phyloP scores from a whole-genome alignment of 2,329 filamentous ascomycete species.

The Rhynchosporium secalis region DNA sequence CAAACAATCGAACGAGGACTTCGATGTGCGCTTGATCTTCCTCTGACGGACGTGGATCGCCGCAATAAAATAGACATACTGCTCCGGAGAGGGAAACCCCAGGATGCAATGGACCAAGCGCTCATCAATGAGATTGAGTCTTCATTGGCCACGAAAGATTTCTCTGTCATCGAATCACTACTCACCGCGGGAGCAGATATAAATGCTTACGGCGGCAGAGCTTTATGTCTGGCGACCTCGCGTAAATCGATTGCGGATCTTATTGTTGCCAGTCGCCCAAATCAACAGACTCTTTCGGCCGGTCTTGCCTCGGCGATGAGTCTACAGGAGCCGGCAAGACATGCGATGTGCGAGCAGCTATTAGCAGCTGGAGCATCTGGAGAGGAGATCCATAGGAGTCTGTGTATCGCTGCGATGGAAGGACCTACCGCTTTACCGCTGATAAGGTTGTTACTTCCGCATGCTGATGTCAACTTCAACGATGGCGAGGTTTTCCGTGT shows the following conservation, averaged over 20 bases:
- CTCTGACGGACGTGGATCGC: conserved; percentile 17
- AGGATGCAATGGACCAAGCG: conserved; percentile 47
- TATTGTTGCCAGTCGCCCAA: conserved; percentile 47
- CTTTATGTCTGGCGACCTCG: conserved; percentile 53
- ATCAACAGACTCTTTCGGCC: conserved; percentile 39
- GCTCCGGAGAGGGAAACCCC: conserved; percentile 46
- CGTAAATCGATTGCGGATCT: conserved; percentile 50
- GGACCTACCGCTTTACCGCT: conserved; percentile 11
- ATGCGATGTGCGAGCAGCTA: conserved; percentile 24
- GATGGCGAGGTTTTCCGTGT: conserved; percentile 18
- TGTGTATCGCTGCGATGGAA: conserved; percentile 19
- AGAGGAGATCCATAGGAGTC: conserved; percentile 20
- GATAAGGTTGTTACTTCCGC: conserved; percentile 19
- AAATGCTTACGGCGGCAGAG: conserved; percentile 53
- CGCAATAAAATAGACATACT: conserved; percentile 50
- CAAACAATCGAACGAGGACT: conserved; percentile 20
- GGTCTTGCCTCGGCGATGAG: conserved; percentile 19
- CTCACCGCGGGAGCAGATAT: conserved; percentile 54
- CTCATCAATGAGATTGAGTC: conserved; percentile 54
- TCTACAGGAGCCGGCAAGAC: conserved; percentile 17
- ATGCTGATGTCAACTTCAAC: conserved; percentile 24
- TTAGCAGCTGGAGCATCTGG: conserved; percentile 23
- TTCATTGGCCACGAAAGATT: conserved; percentile 44
- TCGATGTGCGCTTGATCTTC: conserved; percentile 21
- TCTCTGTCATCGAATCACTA: conserved; percentile 49